Evolutionary conservation across 768 basidiomycete genomes (phyloP).

Genomic region (Mycena chlorophos): DNA sequence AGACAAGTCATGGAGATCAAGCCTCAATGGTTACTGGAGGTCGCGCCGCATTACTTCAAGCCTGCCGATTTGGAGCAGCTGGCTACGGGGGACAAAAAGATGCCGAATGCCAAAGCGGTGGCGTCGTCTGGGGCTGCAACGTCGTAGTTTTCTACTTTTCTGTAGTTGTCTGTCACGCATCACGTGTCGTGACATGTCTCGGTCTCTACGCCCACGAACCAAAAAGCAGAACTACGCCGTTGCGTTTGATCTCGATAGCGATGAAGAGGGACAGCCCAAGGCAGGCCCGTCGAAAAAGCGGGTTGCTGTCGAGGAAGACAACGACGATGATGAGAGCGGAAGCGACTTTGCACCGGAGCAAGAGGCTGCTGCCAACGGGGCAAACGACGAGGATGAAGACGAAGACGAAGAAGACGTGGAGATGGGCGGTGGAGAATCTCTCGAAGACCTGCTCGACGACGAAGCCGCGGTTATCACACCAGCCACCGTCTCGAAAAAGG

Average conservation of each 20-base stretch:
- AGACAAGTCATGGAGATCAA: constrained; percentile 99
- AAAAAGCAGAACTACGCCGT: constrained; percentile 51
- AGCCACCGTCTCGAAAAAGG: constrained; percentile 19
- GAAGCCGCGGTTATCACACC: constrained; percentile 24
- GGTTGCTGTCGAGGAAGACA: too few species aligned
- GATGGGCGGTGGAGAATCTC: constrained; percentile 23
- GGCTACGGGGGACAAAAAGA: constrained; percentile 83
- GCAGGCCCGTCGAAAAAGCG: constrained; percentile 42
- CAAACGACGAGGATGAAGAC: constrained; percentile 31
- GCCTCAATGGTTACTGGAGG: constrained; percentile 90
- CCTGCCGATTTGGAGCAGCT: constrained; percentile 78
- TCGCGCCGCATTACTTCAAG: constrained; percentile 97
- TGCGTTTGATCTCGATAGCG: constrained; percentile 35
- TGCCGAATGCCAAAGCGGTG: constrained; percentile 71
- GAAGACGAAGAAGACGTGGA: constrained; percentile 30
- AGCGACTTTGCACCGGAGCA: constrained; percentile 60
- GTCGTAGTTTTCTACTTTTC: not conserved
- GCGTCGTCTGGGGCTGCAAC: constrained; percentile 35
- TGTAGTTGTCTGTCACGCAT: too few species aligned
- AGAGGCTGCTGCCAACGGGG: constrained; percentile 30
- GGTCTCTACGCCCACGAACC: too few species aligned
- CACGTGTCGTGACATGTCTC: too few species aligned
- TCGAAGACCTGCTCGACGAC: constrained; percentile 22
- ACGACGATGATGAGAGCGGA: constrained; percentile 41
- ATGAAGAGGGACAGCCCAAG: constrained; percentile 30